Conservation (phyloP, 2,329 filamentous ascomycete genomes). For the Claviceps purpurea region DNA sequence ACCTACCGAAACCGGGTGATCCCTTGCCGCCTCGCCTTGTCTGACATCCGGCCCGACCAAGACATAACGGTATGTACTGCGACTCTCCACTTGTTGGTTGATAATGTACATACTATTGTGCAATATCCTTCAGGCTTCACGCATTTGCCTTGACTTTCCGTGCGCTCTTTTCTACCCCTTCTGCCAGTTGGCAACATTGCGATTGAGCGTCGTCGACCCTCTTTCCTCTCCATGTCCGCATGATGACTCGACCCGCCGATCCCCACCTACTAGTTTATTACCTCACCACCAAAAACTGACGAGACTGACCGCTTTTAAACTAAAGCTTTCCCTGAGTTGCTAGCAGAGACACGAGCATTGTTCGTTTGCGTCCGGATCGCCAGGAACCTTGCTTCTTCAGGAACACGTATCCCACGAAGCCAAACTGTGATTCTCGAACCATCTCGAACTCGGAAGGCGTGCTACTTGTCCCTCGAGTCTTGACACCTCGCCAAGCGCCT, state of each 20-base stretch:
- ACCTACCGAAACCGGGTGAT: not conserved
- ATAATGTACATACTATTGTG: not conserved
- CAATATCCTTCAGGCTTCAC: too few relatives aligned
- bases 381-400: not conserved
- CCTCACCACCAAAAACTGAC: not conserved
- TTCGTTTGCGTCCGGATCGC: not conserved
- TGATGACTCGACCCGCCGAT: not conserved
- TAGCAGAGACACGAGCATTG: not conserved
- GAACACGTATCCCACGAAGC: not conserved
- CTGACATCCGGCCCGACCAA: not conserved
- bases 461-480: not conserved
- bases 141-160: not conserved
- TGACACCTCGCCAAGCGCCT: not conserved
- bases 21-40: not conserved
- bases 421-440: not conserved
- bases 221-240: not conserved
- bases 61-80: not conserved
- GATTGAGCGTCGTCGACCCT: not conserved
- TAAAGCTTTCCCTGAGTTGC: not conserved
- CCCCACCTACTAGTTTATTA: not conserved
- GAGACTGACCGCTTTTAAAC: conserved; percentile 1
- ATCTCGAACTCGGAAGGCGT: not conserved
- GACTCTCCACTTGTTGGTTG: not conserved
- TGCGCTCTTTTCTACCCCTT: not conserved
- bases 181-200: not conserved